Conservation (phyloP, 768 basidiomycete species). For the Lyophyllum atratum region DNA sequence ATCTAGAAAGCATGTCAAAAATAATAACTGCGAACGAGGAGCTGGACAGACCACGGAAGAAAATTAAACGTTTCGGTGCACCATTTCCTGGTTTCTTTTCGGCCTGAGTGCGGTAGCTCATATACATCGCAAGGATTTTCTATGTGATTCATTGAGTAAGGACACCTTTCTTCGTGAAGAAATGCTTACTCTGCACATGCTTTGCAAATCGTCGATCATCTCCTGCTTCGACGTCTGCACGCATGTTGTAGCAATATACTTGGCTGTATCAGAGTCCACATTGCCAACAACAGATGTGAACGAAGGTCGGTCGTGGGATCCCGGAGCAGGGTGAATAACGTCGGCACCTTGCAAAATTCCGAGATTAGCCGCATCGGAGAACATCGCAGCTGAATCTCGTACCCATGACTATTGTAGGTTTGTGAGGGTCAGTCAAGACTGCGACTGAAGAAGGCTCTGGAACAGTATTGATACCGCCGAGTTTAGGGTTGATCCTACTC, state of each 20-base stretch:
- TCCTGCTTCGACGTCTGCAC: slow-evolving; percentile 66
- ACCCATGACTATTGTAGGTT: slow-evolving; percentile 82
- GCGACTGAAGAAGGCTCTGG: slow-evolving; percentile 62
- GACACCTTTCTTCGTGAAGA: neutral
- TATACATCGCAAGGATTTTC: slow-evolving; percentile 57
- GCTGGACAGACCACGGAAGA: slow-evolving; percentile 60
- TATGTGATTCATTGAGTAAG: slow-evolving; percentile 18
- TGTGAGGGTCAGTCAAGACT: slow-evolving; percentile 60
- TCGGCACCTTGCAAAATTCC: slow-evolving; percentile 57
- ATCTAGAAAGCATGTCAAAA: slow-evolving; percentile 35
- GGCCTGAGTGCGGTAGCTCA: slow-evolving; percentile 45
- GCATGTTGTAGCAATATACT: slow-evolving; percentile 56
- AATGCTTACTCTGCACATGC: slow-evolving; percentile 56
- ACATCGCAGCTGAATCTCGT: slow-evolving; percentile 14
- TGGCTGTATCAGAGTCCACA: slow-evolving; percentile 69
- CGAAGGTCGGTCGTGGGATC: slow-evolving; percentile 69
- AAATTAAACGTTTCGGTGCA: slow-evolving; percentile 59
- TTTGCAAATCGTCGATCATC: slow-evolving; percentile 66
- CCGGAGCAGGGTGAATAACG: slow-evolving; percentile 79
- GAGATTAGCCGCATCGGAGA: neutral
- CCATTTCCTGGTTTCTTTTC: slow-evolving; percentile 42
- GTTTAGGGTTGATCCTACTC: slow-evolving; percentile 75
- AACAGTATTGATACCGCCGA: slow-evolving; percentile 80
- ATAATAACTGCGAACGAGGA: slow-evolving; percentile 14
- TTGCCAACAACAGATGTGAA: slow-evolving; percentile 77